phyloP scores from a whole-genome alignment of 192 early-diverging fungal genomes.

The Gigaspora rosea region DNA sequence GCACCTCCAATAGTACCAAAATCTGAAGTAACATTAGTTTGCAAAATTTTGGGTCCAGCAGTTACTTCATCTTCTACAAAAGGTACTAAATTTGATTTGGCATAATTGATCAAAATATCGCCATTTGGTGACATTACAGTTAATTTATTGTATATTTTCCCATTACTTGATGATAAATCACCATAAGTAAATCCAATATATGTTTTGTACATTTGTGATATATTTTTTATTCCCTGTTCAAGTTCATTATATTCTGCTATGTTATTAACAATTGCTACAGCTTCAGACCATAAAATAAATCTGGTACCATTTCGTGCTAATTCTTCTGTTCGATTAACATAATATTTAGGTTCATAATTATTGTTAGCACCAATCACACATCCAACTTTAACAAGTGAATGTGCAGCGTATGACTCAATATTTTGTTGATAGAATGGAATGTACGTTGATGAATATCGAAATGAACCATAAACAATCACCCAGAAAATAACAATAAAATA shows the following conservation, averaged over 20 bases:
- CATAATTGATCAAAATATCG: constrained; percentile 42
- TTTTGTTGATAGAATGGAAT: constrained; percentile 15
- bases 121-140: constrained; percentile 40
- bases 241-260: not conserved
- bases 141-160: constrained; percentile 37
- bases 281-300: not conserved
- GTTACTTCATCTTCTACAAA: constrained; percentile 40
- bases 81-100: constrained; percentile 48
- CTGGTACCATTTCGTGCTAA: not conserved
- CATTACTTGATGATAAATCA: not conserved
- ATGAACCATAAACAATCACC: not conserved
- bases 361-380: not conserved
- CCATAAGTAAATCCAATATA: not conserved
- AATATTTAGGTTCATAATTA: not conserved
- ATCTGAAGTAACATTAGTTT: constrained; percentile 34
- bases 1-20: constrained; percentile 43
- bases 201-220: not conserved
- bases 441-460: not conserved
- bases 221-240: not conserved
- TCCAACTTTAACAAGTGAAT: not conserved
- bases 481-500: not conserved
- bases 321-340: not conserved
- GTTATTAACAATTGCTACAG: not conserved
- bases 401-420: not conserved
- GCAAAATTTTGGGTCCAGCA: constrained; percentile 40